Evolutionary conservation across 371 early-diverging fungal species (phyloP).

Genomic region (Saksenaea vasiformis): DNA sequence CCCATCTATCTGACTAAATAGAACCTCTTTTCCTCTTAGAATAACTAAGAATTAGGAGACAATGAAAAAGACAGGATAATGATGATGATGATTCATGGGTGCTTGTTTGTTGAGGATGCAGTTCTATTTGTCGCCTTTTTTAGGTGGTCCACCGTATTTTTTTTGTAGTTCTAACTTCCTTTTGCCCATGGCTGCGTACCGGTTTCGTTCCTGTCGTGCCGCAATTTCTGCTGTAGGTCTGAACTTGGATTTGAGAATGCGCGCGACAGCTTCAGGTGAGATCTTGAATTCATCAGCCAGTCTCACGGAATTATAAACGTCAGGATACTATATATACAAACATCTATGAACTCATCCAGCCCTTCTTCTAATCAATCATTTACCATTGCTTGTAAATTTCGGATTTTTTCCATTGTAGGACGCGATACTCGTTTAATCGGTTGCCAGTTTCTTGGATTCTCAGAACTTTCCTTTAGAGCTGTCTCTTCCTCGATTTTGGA

Average conservation of each 20-base stretch:
- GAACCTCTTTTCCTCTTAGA: no score
- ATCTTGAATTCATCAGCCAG: constrained; percentile 34
- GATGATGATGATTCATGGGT: not conserved
- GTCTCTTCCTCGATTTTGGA: not conserved
- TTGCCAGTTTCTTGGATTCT: constrained; percentile 11
- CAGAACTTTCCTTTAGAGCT: not conserved
- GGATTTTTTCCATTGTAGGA: constrained; percentile 35
- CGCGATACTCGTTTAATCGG: constrained; percentile 44
- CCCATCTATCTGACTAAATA: no score
- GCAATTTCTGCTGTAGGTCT: constrained; percentile 20
- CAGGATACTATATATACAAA: constrained; percentile 29
- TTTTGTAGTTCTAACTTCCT: not conserved
- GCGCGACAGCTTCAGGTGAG: constrained; percentile 37
- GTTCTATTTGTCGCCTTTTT: not conserved
- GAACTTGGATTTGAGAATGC: constrained; percentile 43
- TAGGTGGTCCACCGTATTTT: not conserved
- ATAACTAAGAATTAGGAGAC: no score
- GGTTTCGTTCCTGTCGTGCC: constrained; percentile 37
- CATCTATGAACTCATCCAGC: not conserved
- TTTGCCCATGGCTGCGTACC: constrained; percentile 39
- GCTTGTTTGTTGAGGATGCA: not conserved
- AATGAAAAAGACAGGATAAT: no score
- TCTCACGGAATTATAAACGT: constrained; percentile 16
- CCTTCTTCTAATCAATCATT: not conserved
- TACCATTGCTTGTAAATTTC: constrained; percentile 26